Evolutionary conservation across 352 stramenopile genomes (phyloP).

Genomic region (Phytophthora podocarpi): DNA sequence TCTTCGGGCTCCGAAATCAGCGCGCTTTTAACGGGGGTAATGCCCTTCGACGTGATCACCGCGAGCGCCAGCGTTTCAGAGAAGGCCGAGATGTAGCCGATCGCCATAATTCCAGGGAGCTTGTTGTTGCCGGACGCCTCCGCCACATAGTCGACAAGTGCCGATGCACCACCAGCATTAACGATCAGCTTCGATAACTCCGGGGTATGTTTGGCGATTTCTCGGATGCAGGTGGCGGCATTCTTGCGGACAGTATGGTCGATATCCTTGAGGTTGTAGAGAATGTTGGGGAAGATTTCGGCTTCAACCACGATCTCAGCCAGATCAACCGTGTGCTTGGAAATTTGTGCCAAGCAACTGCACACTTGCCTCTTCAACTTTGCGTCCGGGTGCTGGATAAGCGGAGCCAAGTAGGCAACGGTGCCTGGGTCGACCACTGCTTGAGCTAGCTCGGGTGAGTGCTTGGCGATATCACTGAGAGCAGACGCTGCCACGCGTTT

Average conservation of each 20-base stretch:
- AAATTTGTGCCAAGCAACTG: conserved; percentile 93
- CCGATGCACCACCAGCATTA: conserved; percentile 93
- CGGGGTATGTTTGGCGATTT: conserved; percentile 95
- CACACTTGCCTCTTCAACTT: conserved; percentile 94
- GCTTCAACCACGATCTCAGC: conserved; percentile 96
- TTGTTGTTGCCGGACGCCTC: conserved; percentile 93
- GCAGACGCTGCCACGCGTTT: conserved; percentile 94
- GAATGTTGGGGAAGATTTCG: conserved; percentile 96
- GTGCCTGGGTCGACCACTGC: conserved; percentile 93
- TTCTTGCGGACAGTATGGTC: conserved; percentile 96
- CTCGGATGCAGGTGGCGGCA: conserved; percentile 93
- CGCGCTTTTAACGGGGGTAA: conserved; percentile 92
- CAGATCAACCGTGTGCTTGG: conserved; percentile 95
- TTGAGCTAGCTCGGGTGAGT: conserved; percentile 94
- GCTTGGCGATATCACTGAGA: conserved; percentile 94
- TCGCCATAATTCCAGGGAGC: conserved; percentile 94
- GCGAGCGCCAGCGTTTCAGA: conserved; percentile 94
- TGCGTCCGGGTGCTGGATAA: conserved; percentile 94
- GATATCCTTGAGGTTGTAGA: conserved; percentile 95
- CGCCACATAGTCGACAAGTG: conserved; percentile 93
- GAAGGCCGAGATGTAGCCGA: conserved; percentile 96
- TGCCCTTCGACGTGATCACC: conserved; percentile 94
- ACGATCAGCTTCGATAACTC: conserved; percentile 96
- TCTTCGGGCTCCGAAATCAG: conserved; percentile 94
- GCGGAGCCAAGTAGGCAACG: conserved; percentile 92